Base-by-base conservation (phyloP, 805 yeast species). In the Pichia nanzhaoensis region DNA sequence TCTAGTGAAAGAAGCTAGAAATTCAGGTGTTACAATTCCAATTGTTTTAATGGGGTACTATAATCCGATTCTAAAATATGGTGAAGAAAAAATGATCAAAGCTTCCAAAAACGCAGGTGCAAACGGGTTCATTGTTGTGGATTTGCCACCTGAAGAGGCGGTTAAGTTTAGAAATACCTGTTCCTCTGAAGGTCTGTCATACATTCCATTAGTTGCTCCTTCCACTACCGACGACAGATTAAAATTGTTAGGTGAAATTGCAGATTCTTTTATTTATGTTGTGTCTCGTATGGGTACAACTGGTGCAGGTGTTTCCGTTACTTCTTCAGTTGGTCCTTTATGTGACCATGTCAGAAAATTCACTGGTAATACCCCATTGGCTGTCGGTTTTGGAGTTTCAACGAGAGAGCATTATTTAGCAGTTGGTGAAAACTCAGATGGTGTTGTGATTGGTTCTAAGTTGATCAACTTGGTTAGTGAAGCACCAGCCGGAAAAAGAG, bases 201-300 rank as follows among this genome's bases (percentile, higher is more conserved):
- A 89, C 61, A 80, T 93, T 49, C 99, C 99, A 34, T 71, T 93
- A 49, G 95, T 93, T 39, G 97, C 99, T 2, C 99, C 99, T 37
- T 85, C 96, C 30, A 93, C 99, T 39, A 84, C 95, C 34, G 91
- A 91, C 59, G 93, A 83, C 42, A 78, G 99, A 58, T 75, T 93
- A 56, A 75, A 78, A 58, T 67, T 84, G 28, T 72, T 93, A 57
- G 82, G 91, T 8, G 75, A 76, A 46, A 85, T 93, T 57, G 95
- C 99, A 28, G 97, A 91, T 63, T 86, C 97, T 1, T 93, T 93
- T 66, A 83, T 93, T 49, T 93, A 93, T 58, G 99, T 93, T 34
- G 98, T 93, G 16, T 88, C 96, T 3, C 78, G 95, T 64, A 93
- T 93, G 99, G 97, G 98, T 54, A 82, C 95, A 47, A 93, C 99